Evolutionary conservation across 805 yeast species (phyloP), one percentile per base, ranked within the genome.

Genomic region (Suhomyces kilbournensis): DNA sequence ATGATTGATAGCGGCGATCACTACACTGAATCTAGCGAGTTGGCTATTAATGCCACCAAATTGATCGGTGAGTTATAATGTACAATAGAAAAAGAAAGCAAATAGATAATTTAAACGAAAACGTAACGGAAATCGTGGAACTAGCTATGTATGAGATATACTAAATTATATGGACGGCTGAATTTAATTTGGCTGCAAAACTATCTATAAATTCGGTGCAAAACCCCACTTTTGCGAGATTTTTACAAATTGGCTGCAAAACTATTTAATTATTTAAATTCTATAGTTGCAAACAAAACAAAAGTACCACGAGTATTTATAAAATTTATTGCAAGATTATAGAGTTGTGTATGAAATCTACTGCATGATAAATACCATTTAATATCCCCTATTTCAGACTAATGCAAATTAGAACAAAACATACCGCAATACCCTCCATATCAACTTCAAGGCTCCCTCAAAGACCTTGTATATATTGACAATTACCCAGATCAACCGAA

Each of bases 401-500:
- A 22, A 3, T 3, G 3, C 22, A 22, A 3, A 3, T 22, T 34
- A 52, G 30, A 48, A 47, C 17, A 53, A 32, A 14, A 53, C n/a
- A 23, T 49, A 49, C 45, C 45, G 43, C n/a, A 56, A 30, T 9
- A 51, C 40, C 39, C 47, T 46, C 55, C 57, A 54, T 4, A 52
- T 15, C 12, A 69, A 12, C 54, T 49, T 56, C 7, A 69, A 26
- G 2, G 66, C 42, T 7, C 51, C 47, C 53, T 65, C 66, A 15
- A 72, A 28, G 8, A 70, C 46, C 53, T 80, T 70, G 63, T 77
- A 78, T 14, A 78, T 49, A 45, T 77, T 81, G 40, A 79, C 85
- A 7, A 79, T 63, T 3, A 81, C 67, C 89, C 89, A 84, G n/a
- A 81, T 68, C 3, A 76, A 51, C 71, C 86, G 77, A 25, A 84